Base-by-base conservation (phyloP, 2,329 filamentous ascomycete genomes). In the Neonectria ditissima region DNA sequence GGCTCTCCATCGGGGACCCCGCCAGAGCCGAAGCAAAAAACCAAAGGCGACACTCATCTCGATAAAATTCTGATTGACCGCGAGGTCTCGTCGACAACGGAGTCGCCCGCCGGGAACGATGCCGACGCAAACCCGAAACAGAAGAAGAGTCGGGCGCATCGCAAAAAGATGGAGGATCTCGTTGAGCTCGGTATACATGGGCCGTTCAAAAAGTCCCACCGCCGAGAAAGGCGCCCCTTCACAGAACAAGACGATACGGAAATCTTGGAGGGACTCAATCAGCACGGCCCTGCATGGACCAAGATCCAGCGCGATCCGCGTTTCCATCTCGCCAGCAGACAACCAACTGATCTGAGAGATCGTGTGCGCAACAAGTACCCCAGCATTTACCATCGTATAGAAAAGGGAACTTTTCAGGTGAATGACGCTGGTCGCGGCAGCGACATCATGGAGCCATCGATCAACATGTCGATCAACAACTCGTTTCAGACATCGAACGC, bases 341-440 rank as follows among this genome's bases (percentile, higher is more conserved):
- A 89, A 66, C 87, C 88, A 1, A 91, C 88, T 0, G 88, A 91
- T 70, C 75, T 91, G 55, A 81, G 88, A 65, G 88, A 91, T 66
- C 82, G 88, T 22, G 82, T 90, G 32, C 83, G 88, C 45, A 91
- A 90, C 76, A 89, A 88, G 69, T 89, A 88, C 67, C 86, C 87
- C 3, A 83, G 83, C 14, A 84, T 86, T 32, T 90, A 87, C 69
- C 80, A 83, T 24, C 79, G 80, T 57, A 86, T 87, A 48, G 86
- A 88, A 70, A 87, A 87, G 75, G 83, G 84, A 32, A 78, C 80
- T 4, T 81, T 85, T 59, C 81, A 83, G 48, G 73, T 79, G 62
- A 81, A 83, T 67, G 80, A 84, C 14, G 73, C 75, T 9, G 70
- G 75, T 30, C 78, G 79, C 37, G 73, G 75, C 63, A 83, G 78